These are phyloP conservation scores for Leccinum subgranulosum DNA, from an alignment of 768 basidiomycete species.

Conservation along the genomic window DNA sequence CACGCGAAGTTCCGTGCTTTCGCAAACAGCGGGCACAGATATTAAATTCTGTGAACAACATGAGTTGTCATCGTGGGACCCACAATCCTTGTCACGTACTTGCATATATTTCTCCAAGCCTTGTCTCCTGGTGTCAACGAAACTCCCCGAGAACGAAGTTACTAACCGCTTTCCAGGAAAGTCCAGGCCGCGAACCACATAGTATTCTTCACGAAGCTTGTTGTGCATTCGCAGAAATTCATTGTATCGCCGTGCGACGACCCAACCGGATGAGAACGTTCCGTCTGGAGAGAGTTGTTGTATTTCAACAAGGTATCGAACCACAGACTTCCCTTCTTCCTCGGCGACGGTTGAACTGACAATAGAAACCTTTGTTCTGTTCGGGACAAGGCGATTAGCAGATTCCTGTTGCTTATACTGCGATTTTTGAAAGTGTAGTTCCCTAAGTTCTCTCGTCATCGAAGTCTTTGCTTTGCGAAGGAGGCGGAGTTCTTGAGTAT, in stretches of 20 bases:
- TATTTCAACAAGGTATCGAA: slow-evolving; percentile 89
- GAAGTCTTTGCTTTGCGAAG: slow-evolving; percentile 79
- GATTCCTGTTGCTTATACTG: slow-evolving; percentile 94
- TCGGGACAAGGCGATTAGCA: slow-evolving; percentile 83
- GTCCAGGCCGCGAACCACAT: slow-evolving; percentile 66
- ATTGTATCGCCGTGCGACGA: slow-evolving; percentile 90
- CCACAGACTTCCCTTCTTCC: slow-evolving; percentile 85
- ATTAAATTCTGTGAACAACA: slow-evolving; percentile 56
- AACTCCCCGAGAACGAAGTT: slow-evolving; percentile 79
- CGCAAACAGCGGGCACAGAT: slow-evolving; percentile 70
- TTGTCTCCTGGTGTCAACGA: slow-evolving; percentile 75
- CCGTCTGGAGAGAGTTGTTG: slow-evolving; percentile 84
- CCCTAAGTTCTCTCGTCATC: slow-evolving; percentile 78
- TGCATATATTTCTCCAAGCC: slow-evolving; percentile 90
- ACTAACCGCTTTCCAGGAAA: slow-evolving; percentile 95
- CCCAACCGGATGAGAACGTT: slow-evolving; percentile 83
- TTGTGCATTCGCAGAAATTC: slow-evolving; percentile 91
- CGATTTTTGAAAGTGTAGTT: slow-evolving; percentile 82
- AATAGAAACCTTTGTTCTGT: slow-evolving; percentile 81
- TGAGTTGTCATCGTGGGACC: background rate
- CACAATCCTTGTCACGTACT: slow-evolving; percentile 39
- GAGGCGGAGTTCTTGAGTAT: slow-evolving; percentile 79
- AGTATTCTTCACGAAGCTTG: slow-evolving; percentile 74
- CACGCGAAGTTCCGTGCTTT: slow-evolving; percentile 74
- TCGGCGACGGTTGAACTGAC: slow-evolving; percentile 80